phyloP scores from a whole-genome alignment of 768 basidiomycete species.

The Lenzites betulinus region DNA sequence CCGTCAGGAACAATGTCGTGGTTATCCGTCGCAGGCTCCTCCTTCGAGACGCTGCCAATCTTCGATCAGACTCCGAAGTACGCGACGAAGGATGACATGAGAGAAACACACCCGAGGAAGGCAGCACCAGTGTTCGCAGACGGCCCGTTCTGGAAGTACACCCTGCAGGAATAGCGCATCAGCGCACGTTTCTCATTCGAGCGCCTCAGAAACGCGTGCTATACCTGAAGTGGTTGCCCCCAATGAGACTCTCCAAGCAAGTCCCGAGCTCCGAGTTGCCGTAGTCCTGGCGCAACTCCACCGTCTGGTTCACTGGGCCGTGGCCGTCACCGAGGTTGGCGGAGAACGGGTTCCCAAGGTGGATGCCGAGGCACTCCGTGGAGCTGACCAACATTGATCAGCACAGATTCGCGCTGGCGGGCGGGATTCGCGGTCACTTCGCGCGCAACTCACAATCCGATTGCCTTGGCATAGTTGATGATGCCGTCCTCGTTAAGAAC shows the following conservation, averaged over 20 bases:
- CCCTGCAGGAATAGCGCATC: slow-evolving; percentile 61
- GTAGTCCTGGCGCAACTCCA: slow-evolving; percentile 48
- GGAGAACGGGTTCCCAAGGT: slow-evolving; percentile 38
- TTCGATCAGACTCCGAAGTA: neutral
- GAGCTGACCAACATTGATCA: slow-evolving; percentile 41
- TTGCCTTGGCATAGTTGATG: slow-evolving; percentile 58
- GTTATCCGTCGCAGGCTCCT: slow-evolving; percentile 40
- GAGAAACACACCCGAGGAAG: slow-evolving; percentile 55
- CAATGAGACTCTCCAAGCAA: slow-evolving; percentile 46
- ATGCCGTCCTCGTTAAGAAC: slow-evolving; percentile 60
- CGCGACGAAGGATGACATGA: neutral
- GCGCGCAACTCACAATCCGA: slow-evolving; percentile 54
- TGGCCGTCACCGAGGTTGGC: slow-evolving; percentile 56
- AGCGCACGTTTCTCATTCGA: neutral
- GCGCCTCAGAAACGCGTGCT: neutral
- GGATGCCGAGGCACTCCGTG: slow-evolving; percentile 42
- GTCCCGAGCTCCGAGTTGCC: slow-evolving; percentile 40
- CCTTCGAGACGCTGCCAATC: slow-evolving; percentile 45
- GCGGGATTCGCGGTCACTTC: neutral
- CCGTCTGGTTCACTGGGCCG: slow-evolving; percentile 45
- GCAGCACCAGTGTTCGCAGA: slow-evolving; percentile 49
- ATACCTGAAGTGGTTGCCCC: slow-evolving; percentile 53
- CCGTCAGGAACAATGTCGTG: slow-evolving; percentile 51
- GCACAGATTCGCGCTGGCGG: neutral
- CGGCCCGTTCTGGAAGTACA: slow-evolving; percentile 62